A percentile compares a stretch with the other conserved stretches of the same genome.
phyloP scores from a whole-genome alignment of 306 rosid species.

The Castanopsis chinensis region DNA sequence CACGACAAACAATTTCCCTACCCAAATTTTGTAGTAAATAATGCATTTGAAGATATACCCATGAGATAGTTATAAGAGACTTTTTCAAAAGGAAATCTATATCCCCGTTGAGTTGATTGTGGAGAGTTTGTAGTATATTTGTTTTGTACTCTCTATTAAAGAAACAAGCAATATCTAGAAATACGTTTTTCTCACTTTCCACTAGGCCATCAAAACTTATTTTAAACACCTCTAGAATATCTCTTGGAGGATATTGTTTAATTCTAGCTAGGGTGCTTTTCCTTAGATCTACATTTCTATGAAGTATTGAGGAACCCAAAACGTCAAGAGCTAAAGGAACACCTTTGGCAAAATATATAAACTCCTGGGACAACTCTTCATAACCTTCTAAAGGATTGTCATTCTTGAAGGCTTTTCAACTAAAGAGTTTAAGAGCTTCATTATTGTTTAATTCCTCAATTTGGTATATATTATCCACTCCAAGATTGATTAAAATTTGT shows the following conservation, averaged over 20 bases:
- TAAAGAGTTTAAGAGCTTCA: not conserved
- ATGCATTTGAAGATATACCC: not conserved
- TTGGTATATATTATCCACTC: not conserved
- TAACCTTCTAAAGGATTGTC: not conserved
- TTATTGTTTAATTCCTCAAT: not conserved
- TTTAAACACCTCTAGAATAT: not conserved
- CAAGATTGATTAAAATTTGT: not conserved
- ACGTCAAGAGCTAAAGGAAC: not conserved
- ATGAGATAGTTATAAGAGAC: not conserved
- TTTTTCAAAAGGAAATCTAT: not conserved
- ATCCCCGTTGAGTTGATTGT: rapidly evolving
- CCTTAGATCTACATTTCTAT: not conserved
- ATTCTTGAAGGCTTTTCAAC: not conserved
- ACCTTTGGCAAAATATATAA: not conserved
- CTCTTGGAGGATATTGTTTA: not conserved
- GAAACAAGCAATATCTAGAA: not conserved
- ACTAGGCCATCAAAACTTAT: not conserved
- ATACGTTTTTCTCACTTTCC: not conserved
- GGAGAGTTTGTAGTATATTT: not conserved
- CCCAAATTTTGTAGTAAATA: not conserved
- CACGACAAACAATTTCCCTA: not conserved
- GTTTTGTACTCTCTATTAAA: not conserved
- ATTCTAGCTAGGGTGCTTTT: rapidly evolving
- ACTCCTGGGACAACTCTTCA: not conserved
- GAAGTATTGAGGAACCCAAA: not conserved